Evolutionary conservation across 1,139 yeast species (phyloP), one percentile per base, ranked within the genome.

Genomic region (Nadsonia starkeyi-henricii): DNA sequence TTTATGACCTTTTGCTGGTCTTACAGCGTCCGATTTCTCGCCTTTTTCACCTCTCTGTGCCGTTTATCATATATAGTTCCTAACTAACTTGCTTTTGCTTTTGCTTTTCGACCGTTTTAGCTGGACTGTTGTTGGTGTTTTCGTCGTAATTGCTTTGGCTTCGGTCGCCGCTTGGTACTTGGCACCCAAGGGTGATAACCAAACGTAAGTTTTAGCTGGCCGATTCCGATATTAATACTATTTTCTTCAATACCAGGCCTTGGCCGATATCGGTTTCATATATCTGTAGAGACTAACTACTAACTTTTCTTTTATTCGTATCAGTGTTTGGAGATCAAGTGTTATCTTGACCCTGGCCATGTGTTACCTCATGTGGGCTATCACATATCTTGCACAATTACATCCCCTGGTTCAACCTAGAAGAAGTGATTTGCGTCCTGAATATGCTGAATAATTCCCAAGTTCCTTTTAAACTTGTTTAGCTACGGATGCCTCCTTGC

Each of bases 251-350:
- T 2, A 7, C 41, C 15, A 17, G 12, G 18, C 2, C 39, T 18
- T 13, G 13, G 41, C 37, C n/a, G 37, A 12, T 37, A 5, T 37
- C 12, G 13, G 41, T 17, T 19, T 5, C 13, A 7, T 17, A 5
- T 37, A 12, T 37, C 12, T 17, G 20, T 37, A 12, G 8, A 17
- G 13, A 37, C 5, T 37, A 19, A 17, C 13, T 17, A 37, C 20
- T 19, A 37, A 23, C 39, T 33, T 33, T 33, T n/a, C 3, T 28
- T 37, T 23, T 3, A 28, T 26, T 37, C 8, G n/a, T 30, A n/a
- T 41, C 46, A 77, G 81, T 36, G 96, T 89, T 44, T 88, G 95
- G 93, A 78, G 96, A 69, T 84, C 95, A 49, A 85, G 96, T 13
- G 78, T 88, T 46, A 80, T 82, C 49, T 72, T 89, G 55, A 77